phyloP scores from a whole-genome alignment of 495 filamentous ascomycete genomes.

The Bacidia gigantensis region DNA sequence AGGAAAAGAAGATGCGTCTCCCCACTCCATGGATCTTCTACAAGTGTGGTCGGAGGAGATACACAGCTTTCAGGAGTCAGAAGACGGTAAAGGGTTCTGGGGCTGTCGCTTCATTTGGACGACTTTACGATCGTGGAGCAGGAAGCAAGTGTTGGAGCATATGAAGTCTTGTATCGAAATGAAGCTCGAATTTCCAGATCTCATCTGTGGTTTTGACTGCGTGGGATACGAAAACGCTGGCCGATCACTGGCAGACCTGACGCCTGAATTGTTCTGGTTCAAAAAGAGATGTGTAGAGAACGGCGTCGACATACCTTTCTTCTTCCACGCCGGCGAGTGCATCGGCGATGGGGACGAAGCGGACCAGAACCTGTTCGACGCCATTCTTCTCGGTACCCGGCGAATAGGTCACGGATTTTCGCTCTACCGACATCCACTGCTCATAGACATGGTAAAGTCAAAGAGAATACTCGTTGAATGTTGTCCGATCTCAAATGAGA shows the following conservation, averaged over 20 bases:
- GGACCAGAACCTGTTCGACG: constrained; percentile 83
- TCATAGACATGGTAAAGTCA: constrained; percentile 75
- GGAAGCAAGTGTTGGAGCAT: constrained; percentile 51
- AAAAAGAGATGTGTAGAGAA: constrained; percentile 66
- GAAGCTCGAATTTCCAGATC: constrained; percentile 62
- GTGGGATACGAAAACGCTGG: constrained; percentile 77
- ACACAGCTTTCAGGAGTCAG: constrained; percentile 54
- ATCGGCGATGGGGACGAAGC: constrained; percentile 61
- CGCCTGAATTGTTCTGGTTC: constrained; percentile 87
- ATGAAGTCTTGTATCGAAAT: constrained; percentile 78
- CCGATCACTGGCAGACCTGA: constrained; percentile 56
- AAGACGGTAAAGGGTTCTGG: constrained; percentile 65
- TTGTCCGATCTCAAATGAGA: constrained; percentile 76
- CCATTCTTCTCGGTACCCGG: constrained; percentile 70
- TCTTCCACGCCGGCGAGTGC: constrained; percentile 84
- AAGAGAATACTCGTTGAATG: constrained; percentile 78
- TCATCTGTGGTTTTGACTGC: constrained; percentile 78
- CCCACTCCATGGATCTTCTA: constrained; percentile 51
- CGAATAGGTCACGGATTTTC: constrained; percentile 82
- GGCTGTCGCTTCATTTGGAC: constrained; percentile 86
- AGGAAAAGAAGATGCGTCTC: constrained; percentile 44
- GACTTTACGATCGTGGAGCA: constrained; percentile 44
- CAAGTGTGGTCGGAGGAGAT: constrained; percentile 63
- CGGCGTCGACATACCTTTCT: constrained; percentile 79
- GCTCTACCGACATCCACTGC: constrained; percentile 79